Percentiles rank a stretch among this genome's conserved stretches.
phyloP scores from a whole-genome alignment of 2,329 filamentous ascomycete species.

The Aureobasidium sp. region DNA sequence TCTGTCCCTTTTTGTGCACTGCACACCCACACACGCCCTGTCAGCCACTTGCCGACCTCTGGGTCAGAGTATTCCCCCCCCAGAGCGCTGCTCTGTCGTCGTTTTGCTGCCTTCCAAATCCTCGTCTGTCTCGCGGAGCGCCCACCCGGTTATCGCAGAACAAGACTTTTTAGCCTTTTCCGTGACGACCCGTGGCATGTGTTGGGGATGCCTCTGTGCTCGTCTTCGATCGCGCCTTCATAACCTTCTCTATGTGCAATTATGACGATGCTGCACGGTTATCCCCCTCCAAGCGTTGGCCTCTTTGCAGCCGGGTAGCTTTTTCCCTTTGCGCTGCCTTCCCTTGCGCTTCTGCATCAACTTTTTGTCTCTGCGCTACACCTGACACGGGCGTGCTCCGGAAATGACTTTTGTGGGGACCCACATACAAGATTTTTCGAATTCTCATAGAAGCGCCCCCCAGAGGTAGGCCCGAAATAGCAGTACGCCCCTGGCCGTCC shows the following conservation, averaged over 20 bases:
- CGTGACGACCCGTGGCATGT: conserved; percentile 13
- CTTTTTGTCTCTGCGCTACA: conserved; percentile 8
- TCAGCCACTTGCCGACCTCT: too few species aligned
- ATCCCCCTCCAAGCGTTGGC: not conserved
- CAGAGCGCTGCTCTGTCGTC: not conserved
- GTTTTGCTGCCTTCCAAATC: not conserved
- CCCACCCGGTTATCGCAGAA: not conserved
- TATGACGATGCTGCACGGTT: conserved; percentile 10
- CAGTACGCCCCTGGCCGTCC: conserved; percentile 4
- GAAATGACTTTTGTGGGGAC: conserved; percentile 13
- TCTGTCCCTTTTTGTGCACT: conserved; percentile 8
- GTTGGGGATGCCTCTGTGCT: conserved; percentile 6
- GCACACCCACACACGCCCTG: not conserved
- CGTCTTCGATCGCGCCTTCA: not conserved
- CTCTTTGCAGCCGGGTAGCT: conserved; percentile 10
- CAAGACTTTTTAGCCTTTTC: conserved; percentile 10
- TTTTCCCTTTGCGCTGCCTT: not conserved
- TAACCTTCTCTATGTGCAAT: conserved; percentile 2
- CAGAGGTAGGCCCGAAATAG: conserved; percentile 13
- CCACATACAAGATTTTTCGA: conserved; percentile 16
- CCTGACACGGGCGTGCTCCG: conserved; percentile 9
- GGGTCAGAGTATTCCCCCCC: not conserved
- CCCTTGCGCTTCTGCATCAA: conserved; percentile 1
- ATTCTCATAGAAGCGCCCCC: conserved; percentile 14
- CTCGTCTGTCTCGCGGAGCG: conserved; percentile 1